Conservation (phyloP, 495 filamentous ascomycete species). For the Neurospora sp. region DNA sequence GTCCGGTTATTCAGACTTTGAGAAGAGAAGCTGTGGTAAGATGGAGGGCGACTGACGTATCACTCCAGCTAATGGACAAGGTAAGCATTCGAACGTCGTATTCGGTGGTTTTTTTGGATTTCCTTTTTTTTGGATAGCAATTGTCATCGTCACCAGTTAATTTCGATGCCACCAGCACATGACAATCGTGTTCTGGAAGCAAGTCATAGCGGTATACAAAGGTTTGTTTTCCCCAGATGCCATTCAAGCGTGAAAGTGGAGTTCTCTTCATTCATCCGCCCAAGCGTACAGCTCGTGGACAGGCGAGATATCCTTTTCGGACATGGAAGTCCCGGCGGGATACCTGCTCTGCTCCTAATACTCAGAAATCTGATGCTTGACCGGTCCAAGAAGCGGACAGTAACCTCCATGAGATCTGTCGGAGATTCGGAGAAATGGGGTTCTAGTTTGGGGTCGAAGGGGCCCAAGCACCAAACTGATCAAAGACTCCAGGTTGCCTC, state of each 20-base stretch:
- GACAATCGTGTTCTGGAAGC: neutral
- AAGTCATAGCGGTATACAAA: neutral
- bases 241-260: neutral
- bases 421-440: neutral
- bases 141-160: neutral
- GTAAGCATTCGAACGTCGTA: neutral
- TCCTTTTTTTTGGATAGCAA: neutral
- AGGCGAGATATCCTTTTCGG: neutral
- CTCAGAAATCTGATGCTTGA: neutral
- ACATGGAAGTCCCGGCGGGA: neutral
- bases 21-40: neutral
- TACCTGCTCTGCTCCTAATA: neutral
- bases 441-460: neutral
- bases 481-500: neutral
- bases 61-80: neutral
- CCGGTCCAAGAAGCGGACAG: neutral
- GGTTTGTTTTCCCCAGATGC: neutral
- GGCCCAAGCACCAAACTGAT: neutral
- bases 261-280: neutral
- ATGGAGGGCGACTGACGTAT: neutral
- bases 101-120: neutral
- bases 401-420: neutral
- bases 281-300: neutral
- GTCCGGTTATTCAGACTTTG: slow-evolving; percentile 16
- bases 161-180: neutral